A percentile compares a stretch with the other conserved stretches of the same genome.
These are phyloP conservation scores for Globisporangium barbulae DNA, from an alignment of 352 stramenopile species.

Conservation along the genomic window DNA sequence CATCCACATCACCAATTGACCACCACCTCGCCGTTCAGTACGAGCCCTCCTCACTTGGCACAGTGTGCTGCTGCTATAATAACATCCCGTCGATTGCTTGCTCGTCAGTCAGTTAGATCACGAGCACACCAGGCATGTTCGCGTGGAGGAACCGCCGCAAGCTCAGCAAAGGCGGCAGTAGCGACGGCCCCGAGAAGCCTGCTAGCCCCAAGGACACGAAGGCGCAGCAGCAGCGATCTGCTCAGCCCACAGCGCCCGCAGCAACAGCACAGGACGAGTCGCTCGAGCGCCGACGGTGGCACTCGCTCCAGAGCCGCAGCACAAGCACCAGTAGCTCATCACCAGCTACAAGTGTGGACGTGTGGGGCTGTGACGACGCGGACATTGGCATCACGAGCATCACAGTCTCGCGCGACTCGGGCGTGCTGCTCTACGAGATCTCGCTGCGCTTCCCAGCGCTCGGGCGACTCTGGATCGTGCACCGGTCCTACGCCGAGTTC, in stretches of 20 bases:
- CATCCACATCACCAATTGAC: neutral
- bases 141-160: conserved; percentile 14
- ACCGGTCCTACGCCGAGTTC: conserved; percentile 52
- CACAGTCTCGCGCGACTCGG: conserved; percentile 10
- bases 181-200: neutral
- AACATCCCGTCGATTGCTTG: neutral
- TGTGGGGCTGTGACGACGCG: conserved; percentile 39
- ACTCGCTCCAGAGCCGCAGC: conserved; percentile 6
- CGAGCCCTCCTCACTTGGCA: neutral
- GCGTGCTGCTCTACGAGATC: conserved; percentile 45
- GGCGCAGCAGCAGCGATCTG: neutral
- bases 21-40: neutral
- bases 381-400: conserved; percentile 53
- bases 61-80: neutral
- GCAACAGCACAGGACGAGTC: neutral
- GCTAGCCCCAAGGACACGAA: neutral
- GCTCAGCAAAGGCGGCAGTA: conserved; percentile 4
- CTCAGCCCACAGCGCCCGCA: neutral
- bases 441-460: conserved; percentile 46
- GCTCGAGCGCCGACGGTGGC: neutral
- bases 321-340: neutral
- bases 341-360: conserved; percentile 2
- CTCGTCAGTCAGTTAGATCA: neutral
- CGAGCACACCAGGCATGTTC: conserved; percentile 5
- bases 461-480: conserved; percentile 42